Conservation (phyloP, 805 yeast species). For the Lachancea meyersii region DNA sequence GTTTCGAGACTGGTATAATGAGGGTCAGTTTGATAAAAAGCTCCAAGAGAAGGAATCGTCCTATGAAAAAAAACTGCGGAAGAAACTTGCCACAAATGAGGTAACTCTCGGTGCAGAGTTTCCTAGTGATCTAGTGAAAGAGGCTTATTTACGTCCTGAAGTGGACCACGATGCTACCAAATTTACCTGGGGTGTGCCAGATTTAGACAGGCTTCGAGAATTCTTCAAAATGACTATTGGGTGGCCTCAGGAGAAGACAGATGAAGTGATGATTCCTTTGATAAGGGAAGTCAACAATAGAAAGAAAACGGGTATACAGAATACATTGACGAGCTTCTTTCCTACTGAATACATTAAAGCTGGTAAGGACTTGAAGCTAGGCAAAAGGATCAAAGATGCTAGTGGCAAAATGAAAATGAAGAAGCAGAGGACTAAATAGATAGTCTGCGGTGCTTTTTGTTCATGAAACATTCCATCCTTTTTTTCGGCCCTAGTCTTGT, state of each 20-base stretch:
- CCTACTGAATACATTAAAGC: conserved; percentile 49
- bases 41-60: conserved; percentile 39
- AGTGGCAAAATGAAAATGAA: conserved; percentile 41
- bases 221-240: conserved; percentile 66
- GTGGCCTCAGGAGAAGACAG: conserved; percentile 72
- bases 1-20: conserved; percentile 38
- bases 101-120: conserved; percentile 53
- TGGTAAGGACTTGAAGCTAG: conserved; percentile 43
- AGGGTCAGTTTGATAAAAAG: conserved; percentile 38
- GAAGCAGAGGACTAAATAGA: conserved; percentile 18
- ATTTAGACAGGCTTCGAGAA: conserved; percentile 67
- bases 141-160: conserved; percentile 74
- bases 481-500: no score
- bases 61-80: conserved; percentile 53
- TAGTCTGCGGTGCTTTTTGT: background rate
- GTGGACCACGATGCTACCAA: conserved; percentile 75
- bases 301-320: conserved; percentile 47
- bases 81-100: conserved; percentile 48
- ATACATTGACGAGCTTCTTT: conserved; percentile 61
- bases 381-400: conserved; percentile 59
- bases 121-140: conserved; percentile 61
- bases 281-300: conserved; percentile 70
- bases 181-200: conserved; percentile 89
- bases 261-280: conserved; percentile 80
- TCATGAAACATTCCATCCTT: no score